Base-by-base conservation (phyloP, 257 asterid genomes). In the Penstemon newberryi region DNA sequence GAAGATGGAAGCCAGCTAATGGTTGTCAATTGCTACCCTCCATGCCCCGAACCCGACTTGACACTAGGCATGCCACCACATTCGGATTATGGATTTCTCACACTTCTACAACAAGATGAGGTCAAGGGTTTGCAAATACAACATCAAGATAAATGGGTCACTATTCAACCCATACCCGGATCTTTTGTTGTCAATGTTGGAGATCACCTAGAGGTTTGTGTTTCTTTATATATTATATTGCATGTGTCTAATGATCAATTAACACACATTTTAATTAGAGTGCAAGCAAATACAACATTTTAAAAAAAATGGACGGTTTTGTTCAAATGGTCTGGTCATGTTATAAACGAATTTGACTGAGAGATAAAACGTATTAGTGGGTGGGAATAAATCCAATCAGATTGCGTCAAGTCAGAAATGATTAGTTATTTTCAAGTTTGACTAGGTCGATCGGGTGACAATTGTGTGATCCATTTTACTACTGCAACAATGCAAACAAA, bases 31-130 rank as follows among this genome's bases (percentile, higher is more conserved):
- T 92, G 86, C 61, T 92, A 80, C 71, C 98, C 98, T 37, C 87
- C 93, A 3, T 92, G 98, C 75, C 98, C 98, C 0, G 79, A 92
- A 45, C 97, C 98, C 12, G 92, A 92, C 59, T 72, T 92, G 80
- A 90, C 98, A 6, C 72, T 92, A 0, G 98, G 98, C 25, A 83
- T 92, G 83, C 96, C 96, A 67, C 92, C 98, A 59, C 98, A 92
- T 63, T 90, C 98, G 8, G 98, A 92, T 41, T 92, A 85, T 50
- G 97, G 98, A 0, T 83, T 85, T 70, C 87, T 92, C 61, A 92
- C 97, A 0, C 85, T 92, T 55, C 89, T 92, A 38, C 97, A 83
- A 0, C 98, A 92, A 56, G 98, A 92, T 72, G 90, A 86, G 36
- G 98, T 92, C 66, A 73, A 75, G 63, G 98, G 98, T 4, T 59